Evolutionary conservation across 148 eudicot genomes (phyloP), one percentile per base, ranked within the genome.

Genomic region (Oxyria digyna): DNA sequence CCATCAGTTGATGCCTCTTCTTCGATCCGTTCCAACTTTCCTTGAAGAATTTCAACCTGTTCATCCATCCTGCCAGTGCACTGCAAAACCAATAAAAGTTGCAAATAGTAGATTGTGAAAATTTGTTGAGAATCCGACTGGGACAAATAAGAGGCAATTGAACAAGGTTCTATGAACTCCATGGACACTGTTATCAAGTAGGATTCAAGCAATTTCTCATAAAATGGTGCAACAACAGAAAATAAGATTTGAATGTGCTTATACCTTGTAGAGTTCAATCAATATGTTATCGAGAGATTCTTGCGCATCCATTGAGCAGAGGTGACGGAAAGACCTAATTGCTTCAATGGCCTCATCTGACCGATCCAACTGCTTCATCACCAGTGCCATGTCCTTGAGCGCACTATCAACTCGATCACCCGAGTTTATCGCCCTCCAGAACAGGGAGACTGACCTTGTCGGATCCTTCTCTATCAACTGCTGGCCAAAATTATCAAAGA

Each of bases 301-400:
- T 73, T 89, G 97, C 54, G 96, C 80, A 32, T 84, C 93, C 4
- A 54, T 13, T 18, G 96, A 80, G 72, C 92, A 91, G 13, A 85
- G 87, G 67, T 87, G 83, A 11, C 96, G 88, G 42, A 91, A 89
- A 4, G 97, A 91, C 69, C 77, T 89, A 32, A 92, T 83, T 1
- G 96, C 94, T 62, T 92, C 97, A 20, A 92, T 81, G 3, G 97
- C 97, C 72, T 92, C 97, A n/a, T 92, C 91, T 0, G 96, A 78
- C 9, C 96, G 83, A 68, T 87, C 67, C 71, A 85, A 69, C 71
- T 92, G 96, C 37, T 89, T 89, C 93, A 92, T 92, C 33, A 82
- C 96, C 24, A 83, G 78, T 4, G 97, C 91, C 96, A 92, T 92
- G 72, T 92, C 97, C 75, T 92, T 92, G 32, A 92, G 62, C 26